Evolutionary conservation across 768 basidiomycete species (phyloP).

Genomic region (Lactifluus echinatus): DNA sequence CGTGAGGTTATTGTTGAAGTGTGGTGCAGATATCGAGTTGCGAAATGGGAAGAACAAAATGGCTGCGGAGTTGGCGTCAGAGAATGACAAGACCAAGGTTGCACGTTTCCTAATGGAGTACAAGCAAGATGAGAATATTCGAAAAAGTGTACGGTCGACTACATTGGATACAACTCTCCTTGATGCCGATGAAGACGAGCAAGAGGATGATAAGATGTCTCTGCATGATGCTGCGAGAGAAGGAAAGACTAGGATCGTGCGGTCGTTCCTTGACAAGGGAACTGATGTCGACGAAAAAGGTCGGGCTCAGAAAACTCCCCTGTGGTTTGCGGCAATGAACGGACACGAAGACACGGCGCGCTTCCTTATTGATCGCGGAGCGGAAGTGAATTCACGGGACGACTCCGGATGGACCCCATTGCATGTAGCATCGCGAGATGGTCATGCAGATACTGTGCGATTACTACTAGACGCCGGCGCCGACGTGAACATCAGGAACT

Average conservation of each 20-base stretch:
- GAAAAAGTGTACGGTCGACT: background rate
- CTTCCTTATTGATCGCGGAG: background rate
- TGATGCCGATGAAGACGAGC: background rate
- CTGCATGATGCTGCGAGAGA: background rate
- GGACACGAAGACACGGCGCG: background rate
- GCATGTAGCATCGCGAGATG: background rate
- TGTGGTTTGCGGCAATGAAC: background rate
- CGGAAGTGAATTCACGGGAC: constrained; percentile 1
- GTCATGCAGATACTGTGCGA: background rate
- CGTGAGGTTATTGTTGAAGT: background rate
- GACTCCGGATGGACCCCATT: background rate
- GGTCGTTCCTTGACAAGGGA: background rate
- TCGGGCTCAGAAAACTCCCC: background rate
- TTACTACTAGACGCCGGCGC: background rate
- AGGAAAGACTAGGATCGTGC: background rate
- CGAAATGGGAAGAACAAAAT: background rate
- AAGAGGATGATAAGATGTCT: background rate
- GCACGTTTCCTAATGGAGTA: background rate
- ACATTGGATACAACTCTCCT: background rate
- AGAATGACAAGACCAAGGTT: background rate
- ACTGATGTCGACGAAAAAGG: background rate
- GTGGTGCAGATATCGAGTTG: background rate
- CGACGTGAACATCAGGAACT: background rate
- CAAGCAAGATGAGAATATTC: background rate
- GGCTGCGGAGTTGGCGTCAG: background rate